phyloP scores from a whole-genome alignment of 2,329 filamentous ascomycete genomes.

The Fusarium fracticaudum region DNA sequence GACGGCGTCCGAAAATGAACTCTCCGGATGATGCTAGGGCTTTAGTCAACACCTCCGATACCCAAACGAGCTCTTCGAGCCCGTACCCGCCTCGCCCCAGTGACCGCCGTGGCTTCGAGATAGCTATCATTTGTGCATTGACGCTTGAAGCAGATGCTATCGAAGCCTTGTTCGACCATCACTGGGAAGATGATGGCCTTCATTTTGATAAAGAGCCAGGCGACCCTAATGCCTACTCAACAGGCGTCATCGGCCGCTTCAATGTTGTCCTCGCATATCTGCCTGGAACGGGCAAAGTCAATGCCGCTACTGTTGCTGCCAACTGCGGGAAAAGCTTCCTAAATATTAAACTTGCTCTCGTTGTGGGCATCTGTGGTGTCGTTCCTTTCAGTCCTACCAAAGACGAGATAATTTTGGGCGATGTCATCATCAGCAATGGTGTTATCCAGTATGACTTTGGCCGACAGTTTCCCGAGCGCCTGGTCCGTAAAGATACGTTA shows the following conservation, averaged over 20 bases:
- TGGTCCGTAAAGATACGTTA: accelerated
- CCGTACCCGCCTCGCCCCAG: neutral
- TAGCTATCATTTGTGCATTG: neutral
- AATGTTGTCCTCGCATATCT: neutral
- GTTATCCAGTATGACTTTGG: constrained; percentile 2
- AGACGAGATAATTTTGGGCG: neutral
- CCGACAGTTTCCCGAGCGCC: accelerated
- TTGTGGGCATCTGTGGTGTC: neutral
- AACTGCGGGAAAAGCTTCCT: neutral
- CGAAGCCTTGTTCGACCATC: neutral
- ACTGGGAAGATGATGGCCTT: neutral
- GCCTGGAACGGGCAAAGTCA: neutral
- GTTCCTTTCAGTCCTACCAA: neutral
- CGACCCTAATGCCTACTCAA: neutral
- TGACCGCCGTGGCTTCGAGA: neutral
- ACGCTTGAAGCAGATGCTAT: neutral
- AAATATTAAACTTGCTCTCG: neutral
- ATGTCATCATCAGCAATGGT: neutral
- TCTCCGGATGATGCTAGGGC: too few relatives aligned
- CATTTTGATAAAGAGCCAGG: neutral
- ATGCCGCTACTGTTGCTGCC: neutral
- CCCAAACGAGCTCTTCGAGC: accelerated
- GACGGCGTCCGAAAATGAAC: accelerated
- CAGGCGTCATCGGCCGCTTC: accelerated
- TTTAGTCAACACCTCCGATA: too few relatives aligned